Conservation (phyloP, 208 protist genomes). For the Angomonas ambiguus region DNA sequence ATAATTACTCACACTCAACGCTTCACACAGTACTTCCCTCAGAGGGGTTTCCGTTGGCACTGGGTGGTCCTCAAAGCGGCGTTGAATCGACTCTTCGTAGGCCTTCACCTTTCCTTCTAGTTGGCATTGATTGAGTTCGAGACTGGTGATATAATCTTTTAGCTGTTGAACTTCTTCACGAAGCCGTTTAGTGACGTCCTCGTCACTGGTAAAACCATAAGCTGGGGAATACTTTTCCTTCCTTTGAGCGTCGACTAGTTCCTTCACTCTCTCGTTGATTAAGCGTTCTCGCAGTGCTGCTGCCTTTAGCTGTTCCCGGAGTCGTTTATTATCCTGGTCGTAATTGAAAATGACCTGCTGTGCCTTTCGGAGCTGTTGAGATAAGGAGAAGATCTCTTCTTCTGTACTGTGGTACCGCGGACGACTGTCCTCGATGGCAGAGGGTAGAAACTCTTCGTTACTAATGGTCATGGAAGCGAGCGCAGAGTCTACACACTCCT, state of each 20-base stretch:
- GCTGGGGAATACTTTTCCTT: too few species aligned
- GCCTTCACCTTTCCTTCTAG: constrained; percentile 39
- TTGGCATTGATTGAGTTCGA: constrained; percentile 34
- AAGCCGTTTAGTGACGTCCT: background rate
- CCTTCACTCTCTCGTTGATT: background rate
- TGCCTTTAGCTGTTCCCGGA: background rate
- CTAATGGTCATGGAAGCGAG: too few species aligned
- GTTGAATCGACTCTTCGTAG: constrained; percentile 39
- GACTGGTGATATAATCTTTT: constrained; percentile 22
- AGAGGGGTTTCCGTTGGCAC: constrained; percentile 14
- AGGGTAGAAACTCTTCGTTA: too few species aligned
- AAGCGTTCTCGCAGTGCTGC: background rate
- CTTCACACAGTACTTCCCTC: constrained; percentile 40
- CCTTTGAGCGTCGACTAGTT: too few species aligned
- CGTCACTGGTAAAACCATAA: too few species aligned
- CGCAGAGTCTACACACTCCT: too few species aligned
- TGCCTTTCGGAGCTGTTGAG: background rate
- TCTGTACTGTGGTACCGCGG: background rate
- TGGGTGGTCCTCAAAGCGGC: background rate
- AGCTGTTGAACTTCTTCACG: background rate
- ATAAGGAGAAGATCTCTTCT: background rate
- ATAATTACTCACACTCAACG: constrained; percentile 41
- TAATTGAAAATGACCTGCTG: background rate
- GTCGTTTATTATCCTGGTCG: background rate
- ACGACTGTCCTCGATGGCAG: too few species aligned